Evolutionary conservation across 139 green algal species (phyloP), one percentile per base, ranked within the genome.

Genomic region (Coelastrella sp.): DNA sequence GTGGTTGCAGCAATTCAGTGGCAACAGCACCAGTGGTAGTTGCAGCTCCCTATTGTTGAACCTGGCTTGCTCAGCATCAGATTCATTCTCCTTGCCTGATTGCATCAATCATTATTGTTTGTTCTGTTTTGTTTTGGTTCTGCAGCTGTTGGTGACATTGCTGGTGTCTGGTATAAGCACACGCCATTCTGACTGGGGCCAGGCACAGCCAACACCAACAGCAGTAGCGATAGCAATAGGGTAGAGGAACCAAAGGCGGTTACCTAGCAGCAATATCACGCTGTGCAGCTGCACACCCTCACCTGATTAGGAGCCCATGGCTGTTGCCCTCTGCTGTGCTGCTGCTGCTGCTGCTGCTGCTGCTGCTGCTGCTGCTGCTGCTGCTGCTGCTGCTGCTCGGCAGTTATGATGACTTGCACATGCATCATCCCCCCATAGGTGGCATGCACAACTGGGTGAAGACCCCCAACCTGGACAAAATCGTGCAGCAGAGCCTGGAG

Each of bases 391-490:
- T 82, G 75, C 75, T 82, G 78, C 56, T 82, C 0, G 1, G 7
- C 15, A 87, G 82, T 4, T 87, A 87, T 57, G 82, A 87, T 63
- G 82, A 87, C 24, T 6, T 87, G 63, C 6, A 8, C 75, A 72
- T 72, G 74, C 82, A 74, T 17, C 82, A 87, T 20, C 82, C 78
- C 65, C 82, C 82, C 8, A 7, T 7, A 35, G 27, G 27, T 27
- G 25, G 19, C 49, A 27, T 79, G 27, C 82, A 87, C 27, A 78
- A 17, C 63, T 87, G 15, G 7, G 19, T 89, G 6, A 74, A 60
- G 7, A 89, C 84, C 19, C 86, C 86, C 7, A 85, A 90, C 86
- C 24, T 90, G 35, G 59, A 90, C 75, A 63, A 56, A 25, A 25
- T 90, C 15, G 14, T 85, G 65, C 74, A 15, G 19, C 59, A 78